Evolutionary conservation across 2,329 filamentous ascomycete species (phyloP), one percentile per base, ranked within the genome.

Genomic region (Aspergillus awamori): DNA sequence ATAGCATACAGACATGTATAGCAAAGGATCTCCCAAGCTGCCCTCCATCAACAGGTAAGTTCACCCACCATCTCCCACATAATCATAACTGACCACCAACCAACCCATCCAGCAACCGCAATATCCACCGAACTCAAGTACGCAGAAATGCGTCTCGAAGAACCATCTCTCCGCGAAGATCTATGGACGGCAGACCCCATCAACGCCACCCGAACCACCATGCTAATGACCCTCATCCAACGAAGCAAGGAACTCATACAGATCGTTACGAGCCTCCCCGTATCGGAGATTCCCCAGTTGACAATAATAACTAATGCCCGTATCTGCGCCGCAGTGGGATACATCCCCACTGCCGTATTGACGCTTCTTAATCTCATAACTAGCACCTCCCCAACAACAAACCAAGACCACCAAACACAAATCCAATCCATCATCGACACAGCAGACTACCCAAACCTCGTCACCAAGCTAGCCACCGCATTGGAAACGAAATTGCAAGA

Each of bases 141-240:
- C 47, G 60, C 51, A 10, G 66, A 68, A 52, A 51, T 68, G 30
- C 61, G 64, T 1, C 63, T 69, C 11, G 64, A 68, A 3, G 65
- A 64, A 56, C 38, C 67, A 53, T 65, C 58, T 45, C 64, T 69
- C 51, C 67, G 60, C 2, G 66, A 67, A n/a, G 61, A 68, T 41
- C 54, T 69, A 10, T 69, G 67, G 67, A 63, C 39, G 33, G 24
- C 39, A 59, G 64, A 68, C 8, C 61, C 64, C 47, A 39, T 45
- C 43, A 62, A 48, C 49, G 22, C 67, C 52, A 41, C 62, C 58
- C 57, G 67, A n/a, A 61, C 39, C 48, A 59, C 41, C n/a, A 69
- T 69, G 67, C 45, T 69, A n/a, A 64, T 67, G 58, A 43, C 20
- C 26, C 54, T 65, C 4, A 64, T 69, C 53, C 59, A 65, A 26